phyloP scores from a whole-genome alignment of 2,329 filamentous ascomycete genomes.

The Paraphaeosphaeria sporulosa region DNA sequence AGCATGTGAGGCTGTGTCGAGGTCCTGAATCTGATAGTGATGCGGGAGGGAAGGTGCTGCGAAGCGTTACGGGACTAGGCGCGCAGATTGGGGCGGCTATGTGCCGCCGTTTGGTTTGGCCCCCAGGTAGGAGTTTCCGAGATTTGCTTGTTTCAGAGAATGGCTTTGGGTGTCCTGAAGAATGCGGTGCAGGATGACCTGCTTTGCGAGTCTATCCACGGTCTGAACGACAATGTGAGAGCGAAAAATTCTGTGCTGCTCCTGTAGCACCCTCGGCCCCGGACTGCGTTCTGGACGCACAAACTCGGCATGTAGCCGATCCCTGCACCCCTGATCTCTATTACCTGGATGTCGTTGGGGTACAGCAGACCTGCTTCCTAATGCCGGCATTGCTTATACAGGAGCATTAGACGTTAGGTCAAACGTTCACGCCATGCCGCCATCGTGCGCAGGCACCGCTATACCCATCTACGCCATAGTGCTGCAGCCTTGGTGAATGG shows the following conservation, averaged over 20 bases:
- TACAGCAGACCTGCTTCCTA: slow-evolving; percentile 8
- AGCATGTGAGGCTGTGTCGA: background rate
- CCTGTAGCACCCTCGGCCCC: background rate
- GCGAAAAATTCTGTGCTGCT: background rate
- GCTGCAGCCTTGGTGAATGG: slow-evolving; percentile 2
- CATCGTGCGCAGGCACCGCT: slow-evolving; percentile 3
- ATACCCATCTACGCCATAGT: slow-evolving; percentile 3
- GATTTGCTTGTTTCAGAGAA: slow-evolving; percentile 10
- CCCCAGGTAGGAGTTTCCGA: background rate
- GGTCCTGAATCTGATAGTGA: background rate
- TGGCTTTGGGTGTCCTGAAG: background rate
- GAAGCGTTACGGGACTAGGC: background rate
- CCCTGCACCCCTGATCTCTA: background rate
- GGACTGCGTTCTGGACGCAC: background rate
- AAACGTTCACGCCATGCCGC: slow-evolving; percentile 8
- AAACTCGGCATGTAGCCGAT: slow-evolving; percentile 5
- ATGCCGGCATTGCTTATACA: slow-evolving; percentile 8
- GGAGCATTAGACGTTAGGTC: background rate
- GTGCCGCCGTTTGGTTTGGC: background rate
- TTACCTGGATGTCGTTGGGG: background rate
- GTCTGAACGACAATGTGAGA: background rate
- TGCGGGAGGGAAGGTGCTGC: slow-evolving; percentile 5
- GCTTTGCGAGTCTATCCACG: background rate
- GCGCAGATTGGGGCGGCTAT: slow-evolving; percentile 9
- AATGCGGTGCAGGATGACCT: background rate